Percentiles rank a stretch among this genome's conserved stretches.
These are phyloP conservation scores for Penicillium sp. DNA, from an alignment of 2,329 filamentous ascomycete species.

Conservation along the genomic window DNA sequence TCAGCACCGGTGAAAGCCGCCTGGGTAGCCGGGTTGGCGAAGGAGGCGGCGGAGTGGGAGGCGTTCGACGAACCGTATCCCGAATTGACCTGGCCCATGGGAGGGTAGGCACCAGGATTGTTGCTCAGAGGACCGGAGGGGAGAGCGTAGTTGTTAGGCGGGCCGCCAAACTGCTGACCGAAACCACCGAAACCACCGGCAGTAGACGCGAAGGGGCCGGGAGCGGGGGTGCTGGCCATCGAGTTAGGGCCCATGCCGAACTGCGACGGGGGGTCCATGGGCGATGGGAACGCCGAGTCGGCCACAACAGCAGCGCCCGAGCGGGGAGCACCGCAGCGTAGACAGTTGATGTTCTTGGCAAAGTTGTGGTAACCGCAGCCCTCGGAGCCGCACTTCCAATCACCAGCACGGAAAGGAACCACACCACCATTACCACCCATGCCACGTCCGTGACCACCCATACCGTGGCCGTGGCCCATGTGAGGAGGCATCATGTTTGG, in stretches of 20 bases:
- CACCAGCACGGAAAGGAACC: conserved; percentile 95
- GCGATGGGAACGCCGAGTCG: conserved; percentile 86
- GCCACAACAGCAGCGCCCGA: conserved; percentile 92
- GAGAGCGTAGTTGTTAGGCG: conserved; percentile 80
- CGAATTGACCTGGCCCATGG: conserved; percentile 69
- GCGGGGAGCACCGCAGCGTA: conserved; percentile 92
- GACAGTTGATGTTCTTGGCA: conserved; percentile 97
- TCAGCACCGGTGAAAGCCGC: conserved; percentile 89
- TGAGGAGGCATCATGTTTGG: conserved; percentile 81
- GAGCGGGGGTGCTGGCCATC: conserved; percentile 82
- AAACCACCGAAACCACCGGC: conserved; percentile 69
- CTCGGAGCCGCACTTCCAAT: conserved; percentile 98
- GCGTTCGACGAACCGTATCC: conserved; percentile 77
- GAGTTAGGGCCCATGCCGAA: conserved; percentile 85
- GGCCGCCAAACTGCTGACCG: conserved; percentile 81
- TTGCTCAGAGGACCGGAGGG: conserved; percentile 78
- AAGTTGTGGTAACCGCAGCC: conserved; percentile 99
- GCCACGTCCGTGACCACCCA: conserved; percentile 59
- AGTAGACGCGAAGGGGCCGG: conserved; percentile 73
- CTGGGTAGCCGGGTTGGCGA: conserved; percentile 91
- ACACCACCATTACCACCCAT: conserved; percentile 79
- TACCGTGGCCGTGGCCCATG: conserved; percentile 64
- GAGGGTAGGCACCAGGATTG: conserved; percentile 75
- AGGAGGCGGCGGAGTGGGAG: conserved; percentile 81
- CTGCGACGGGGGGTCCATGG: conserved; percentile 81